Evolutionary conservation across 176 grass and related monocot species (phyloP), one percentile per base, ranked within the genome.

Genomic region (Avena atlantica): DNA sequence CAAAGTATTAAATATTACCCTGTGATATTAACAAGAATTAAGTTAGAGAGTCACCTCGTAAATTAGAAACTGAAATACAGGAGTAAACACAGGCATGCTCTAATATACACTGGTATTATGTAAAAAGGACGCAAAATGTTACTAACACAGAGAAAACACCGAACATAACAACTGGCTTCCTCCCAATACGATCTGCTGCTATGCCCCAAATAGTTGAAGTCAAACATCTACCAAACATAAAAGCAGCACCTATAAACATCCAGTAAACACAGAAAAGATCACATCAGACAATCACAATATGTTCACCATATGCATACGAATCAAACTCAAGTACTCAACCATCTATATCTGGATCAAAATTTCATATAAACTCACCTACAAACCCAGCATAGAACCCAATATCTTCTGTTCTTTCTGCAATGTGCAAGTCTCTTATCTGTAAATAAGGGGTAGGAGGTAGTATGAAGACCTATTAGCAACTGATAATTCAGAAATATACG

Each of bases 371-470:
- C 86, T 78, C 87, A 96, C 96, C 96, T 48, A 98, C 93, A 77
- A 98, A 98, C 42, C 96, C 96, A 57, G 93, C 96, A 85, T 98
- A 98, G 83, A 98, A 98, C 76, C 96, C 96, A 36, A 98, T 98
- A 85, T 96, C 96, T 91, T 98, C 96, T 84, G 94, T 95, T 82
- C 68, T 88, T 94, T 98, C 80, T 19, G 96, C 92, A 80, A 98
- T 49, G 51, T 91, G 62, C 86, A 98, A 88, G 29, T 98, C 96
- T 89, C 96, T 94, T 81, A 98, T 92, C 96, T 98, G 60, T 86
- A 34, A 48, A 42, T 42, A 48, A 85, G 49, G 10, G 63, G 67
- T 76, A 69, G 70, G 57, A 68, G 34, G 79, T 6, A 21, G 20
- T 6, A 63, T 71, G 0, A 14, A 87, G 12, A 73, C 9, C 65